phyloP scores from a whole-genome alignment of 108 stramenopile genomes.

The Parmales sp. region DNA sequence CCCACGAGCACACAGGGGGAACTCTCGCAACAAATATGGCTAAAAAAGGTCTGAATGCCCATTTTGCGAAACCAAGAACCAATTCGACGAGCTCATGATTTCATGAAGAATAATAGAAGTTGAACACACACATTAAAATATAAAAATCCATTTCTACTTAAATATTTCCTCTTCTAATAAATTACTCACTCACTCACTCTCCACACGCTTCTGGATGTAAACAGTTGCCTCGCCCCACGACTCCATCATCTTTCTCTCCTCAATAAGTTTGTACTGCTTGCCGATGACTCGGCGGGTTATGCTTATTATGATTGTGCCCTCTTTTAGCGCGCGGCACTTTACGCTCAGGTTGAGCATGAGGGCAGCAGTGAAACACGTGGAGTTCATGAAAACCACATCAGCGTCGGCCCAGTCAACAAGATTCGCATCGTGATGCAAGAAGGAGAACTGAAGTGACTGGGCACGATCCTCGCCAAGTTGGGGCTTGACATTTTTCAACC shows the following conservation, averaged over 20 bases:
- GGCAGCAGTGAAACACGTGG: slow-evolving; percentile 40
- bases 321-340: background rate
- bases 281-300: slow-evolving; percentile 29
- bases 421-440: slow-evolving; percentile 17
- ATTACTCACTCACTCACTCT: background rate
- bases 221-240: slow-evolving; percentile 49
- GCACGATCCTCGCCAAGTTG: slow-evolving; percentile 3
- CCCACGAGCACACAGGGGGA: too few relatives aligned
- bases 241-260: slow-evolving; percentile 27
- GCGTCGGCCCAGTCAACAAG: slow-evolving; percentile 39
- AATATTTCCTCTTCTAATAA: too few relatives aligned
- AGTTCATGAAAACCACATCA: slow-evolving; percentile 44
- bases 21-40: too few relatives aligned
- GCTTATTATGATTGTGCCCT: slow-evolving; percentile 36
- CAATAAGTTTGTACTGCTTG: slow-evolving; percentile 23
- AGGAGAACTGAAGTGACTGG: background rate
- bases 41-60: too few relatives aligned
- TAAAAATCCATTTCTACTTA: too few relatives aligned
- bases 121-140: too few relatives aligned
- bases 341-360: slow-evolving; percentile 24
- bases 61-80: too few relatives aligned
- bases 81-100: too few relatives aligned
- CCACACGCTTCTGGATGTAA: slow-evolving; percentile 23
- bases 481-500: slow-evolving; percentile 12
- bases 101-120: too few relatives aligned